These are phyloP conservation scores for Phytophthora macrochlamydospora DNA, from an alignment of 352 stramenopile species.

Conservation along the genomic window DNA sequence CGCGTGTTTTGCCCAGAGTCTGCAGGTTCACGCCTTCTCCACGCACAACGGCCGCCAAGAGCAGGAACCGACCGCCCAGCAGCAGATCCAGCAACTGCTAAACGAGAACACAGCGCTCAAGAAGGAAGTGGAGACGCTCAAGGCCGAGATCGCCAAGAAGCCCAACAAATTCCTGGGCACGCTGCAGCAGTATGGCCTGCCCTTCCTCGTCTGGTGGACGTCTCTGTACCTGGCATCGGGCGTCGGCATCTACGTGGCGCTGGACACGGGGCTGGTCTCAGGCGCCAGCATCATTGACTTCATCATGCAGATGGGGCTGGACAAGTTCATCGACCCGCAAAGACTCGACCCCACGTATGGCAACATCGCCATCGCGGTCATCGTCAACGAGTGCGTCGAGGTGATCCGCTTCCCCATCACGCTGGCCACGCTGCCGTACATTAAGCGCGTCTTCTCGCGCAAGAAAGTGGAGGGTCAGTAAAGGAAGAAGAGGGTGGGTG, in stretches of 20 bases:
- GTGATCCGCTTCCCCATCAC: constrained; percentile 87
- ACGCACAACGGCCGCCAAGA: constrained; percentile 45
- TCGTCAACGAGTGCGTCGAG: constrained; percentile 89
- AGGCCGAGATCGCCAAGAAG: constrained; percentile 57
- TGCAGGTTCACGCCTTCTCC: constrained; percentile 61
- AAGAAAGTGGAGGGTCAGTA: constrained; percentile 44
- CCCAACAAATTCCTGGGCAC: constrained; percentile 76
- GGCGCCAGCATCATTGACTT: constrained; percentile 85
- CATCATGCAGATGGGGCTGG: constrained; percentile 79
- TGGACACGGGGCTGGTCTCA: constrained; percentile 72
- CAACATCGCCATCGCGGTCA: constrained; percentile 85
- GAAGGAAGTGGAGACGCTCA: constrained; percentile 68
- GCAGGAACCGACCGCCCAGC: constrained; percentile 35
- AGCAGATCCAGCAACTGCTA: constrained; percentile 79
- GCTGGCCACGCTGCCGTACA: constrained; percentile 77
- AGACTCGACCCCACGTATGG: constrained; percentile 85
- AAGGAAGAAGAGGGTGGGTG: constrained; percentile 8
- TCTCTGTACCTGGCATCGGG: constrained; percentile 75
- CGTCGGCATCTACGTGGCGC: constrained; percentile 77
- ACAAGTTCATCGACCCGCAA: constrained; percentile 76
- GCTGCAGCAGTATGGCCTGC: constrained; percentile 86
- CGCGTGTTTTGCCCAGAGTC: constrained; percentile 21
- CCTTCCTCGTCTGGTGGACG: constrained; percentile 87
- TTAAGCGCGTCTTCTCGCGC: constrained; percentile 74
- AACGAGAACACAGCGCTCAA: constrained; percentile 76